Conservation (phyloP, 2,329 filamentous ascomycete species). For the Elsinoe ampelina region DNA sequence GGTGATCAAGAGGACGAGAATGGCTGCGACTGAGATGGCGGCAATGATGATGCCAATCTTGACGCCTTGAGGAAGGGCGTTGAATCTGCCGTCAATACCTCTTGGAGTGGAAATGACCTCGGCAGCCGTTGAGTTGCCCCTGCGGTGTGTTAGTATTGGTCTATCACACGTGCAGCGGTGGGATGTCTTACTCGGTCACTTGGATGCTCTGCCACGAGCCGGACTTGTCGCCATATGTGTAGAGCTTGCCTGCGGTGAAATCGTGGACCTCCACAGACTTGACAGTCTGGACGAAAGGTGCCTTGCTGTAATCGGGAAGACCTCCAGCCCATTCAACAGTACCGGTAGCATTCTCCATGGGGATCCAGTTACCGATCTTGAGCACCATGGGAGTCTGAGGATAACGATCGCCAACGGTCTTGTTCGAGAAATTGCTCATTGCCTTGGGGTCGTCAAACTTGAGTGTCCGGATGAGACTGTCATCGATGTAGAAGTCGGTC, state of each 20-base stretch:
- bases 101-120: constrained; percentile 28
- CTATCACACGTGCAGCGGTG: neutral
- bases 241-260: constrained; percentile 28
- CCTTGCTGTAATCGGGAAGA: constrained; percentile 25
- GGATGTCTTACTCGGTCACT: constrained; percentile 31
- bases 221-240: constrained; percentile 32
- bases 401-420: constrained; percentile 51
- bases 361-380: constrained; percentile 67
- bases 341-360: constrained; percentile 46
- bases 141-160: constrained; percentile 13
- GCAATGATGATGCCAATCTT: constrained; percentile 41
- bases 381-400: constrained; percentile 69
- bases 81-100: constrained; percentile 33
- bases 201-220: constrained; percentile 39
- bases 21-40: constrained; percentile 33
- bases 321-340: constrained; percentile 32
- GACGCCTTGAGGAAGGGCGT: constrained; percentile 35
- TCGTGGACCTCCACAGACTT: constrained; percentile 28
- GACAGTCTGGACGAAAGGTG: constrained; percentile 30
- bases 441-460: constrained; percentile 24
- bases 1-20: constrained; percentile 25
- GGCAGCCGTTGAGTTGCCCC: constrained; percentile 29
- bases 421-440: neutral
- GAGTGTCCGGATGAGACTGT: constrained; percentile 57
- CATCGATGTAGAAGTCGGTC: constrained; percentile 62